phyloP scores from a whole-genome alignment of 2,329 filamentous ascomycete genomes.

The Fusarium sp. region DNA sequence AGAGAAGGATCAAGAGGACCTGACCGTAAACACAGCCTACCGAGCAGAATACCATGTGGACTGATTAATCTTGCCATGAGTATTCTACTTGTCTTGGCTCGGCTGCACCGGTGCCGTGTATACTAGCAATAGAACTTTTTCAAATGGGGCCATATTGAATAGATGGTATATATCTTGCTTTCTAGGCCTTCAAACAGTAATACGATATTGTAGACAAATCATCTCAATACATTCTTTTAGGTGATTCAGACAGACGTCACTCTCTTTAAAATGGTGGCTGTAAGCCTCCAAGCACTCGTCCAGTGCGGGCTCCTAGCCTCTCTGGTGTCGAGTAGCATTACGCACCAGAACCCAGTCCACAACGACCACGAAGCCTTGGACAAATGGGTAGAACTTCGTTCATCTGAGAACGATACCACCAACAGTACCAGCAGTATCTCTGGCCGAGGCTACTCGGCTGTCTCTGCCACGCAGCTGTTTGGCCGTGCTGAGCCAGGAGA shows the following conservation, averaged over 20 bases:
- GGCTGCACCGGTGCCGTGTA: no score
- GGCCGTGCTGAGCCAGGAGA: conserved; percentile 3
- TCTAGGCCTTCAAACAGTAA: no score
- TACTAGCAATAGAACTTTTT: no score
- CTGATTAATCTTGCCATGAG: no score
- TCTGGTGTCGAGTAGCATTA: conserved; percentile 1
- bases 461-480: not conserved
- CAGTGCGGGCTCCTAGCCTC: conserved; percentile 1
- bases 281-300: not conserved
- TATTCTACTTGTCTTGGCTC: no score
- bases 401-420: not conserved
- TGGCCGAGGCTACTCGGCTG: not conserved
- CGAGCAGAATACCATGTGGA: no score
- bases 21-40: no score
- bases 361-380: not conserved
- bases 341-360: not conserved
- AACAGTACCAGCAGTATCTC: not conserved
- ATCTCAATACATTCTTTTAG: not conserved
- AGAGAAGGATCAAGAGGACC: no score
- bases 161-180: no score
- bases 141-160: no score
- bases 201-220: no score
- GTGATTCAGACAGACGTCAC: not conserved
- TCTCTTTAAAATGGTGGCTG: not conserved
- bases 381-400: not conserved